phyloP scores from a whole-genome alignment of 495 filamentous ascomycete species.

The Rusavskia elegans region DNA sequence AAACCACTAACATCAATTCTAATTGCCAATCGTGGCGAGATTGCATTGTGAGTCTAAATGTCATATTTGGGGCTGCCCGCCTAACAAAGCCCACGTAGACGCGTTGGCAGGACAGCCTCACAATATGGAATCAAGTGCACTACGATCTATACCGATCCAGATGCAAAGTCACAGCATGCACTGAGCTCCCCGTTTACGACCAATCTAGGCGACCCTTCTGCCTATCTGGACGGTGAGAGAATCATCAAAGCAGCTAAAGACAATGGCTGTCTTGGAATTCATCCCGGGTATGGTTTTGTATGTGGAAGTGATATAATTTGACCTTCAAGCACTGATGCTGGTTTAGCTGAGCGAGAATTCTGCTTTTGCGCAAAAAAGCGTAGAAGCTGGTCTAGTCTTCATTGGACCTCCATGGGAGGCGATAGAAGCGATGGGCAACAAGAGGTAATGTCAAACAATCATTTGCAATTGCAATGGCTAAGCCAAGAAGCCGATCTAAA shows the following conservation, averaged over 20 bases:
- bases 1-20: constrained; percentile 64
- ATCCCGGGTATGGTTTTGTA: constrained; percentile 95
- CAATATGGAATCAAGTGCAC: constrained; percentile 85
- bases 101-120: constrained; percentile 74
- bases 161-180: constrained; percentile 77
- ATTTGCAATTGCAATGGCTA: constrained; percentile 2
- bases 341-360: constrained; percentile 70
- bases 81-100: constrained; percentile 23
- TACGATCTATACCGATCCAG: constrained; percentile 87
- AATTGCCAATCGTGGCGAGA: constrained; percentile 95
- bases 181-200: constrained; percentile 65
- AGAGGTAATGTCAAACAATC: constrained; percentile 39
- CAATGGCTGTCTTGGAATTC: constrained; percentile 74
- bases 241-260: constrained; percentile 79
- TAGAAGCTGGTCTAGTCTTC: constrained; percentile 81
- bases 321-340: background rate
- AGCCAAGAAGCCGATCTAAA: constrained; percentile 47
- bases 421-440: constrained; percentile 96
- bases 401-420: constrained; percentile 86
- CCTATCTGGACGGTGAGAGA: constrained; percentile 82
- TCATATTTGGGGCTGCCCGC: background rate
- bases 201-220: constrained; percentile 63
- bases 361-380: constrained; percentile 73
- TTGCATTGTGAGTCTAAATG: constrained; percentile 49
- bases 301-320: constrained; percentile 10